A percentile compares a stretch with the other conserved stretches of the same genome.
Evolutionary conservation across 2,329 filamentous ascomycete genomes (phyloP).

Genomic region (Dryadomyces quercus-mongolicae): DNA sequence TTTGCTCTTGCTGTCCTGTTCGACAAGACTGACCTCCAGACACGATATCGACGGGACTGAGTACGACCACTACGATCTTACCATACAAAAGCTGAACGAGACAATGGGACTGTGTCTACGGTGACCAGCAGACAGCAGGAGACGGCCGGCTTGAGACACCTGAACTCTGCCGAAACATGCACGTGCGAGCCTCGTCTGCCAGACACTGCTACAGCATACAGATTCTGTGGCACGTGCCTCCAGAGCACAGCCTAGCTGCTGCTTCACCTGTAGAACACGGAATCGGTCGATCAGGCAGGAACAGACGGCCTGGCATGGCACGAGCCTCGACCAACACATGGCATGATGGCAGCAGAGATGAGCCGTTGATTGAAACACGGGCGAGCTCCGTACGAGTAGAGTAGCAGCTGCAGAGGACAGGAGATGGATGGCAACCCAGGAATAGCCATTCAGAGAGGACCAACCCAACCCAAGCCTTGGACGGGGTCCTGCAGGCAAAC

Average conservation of each 20-base stretch:
- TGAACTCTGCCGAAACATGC: neutral
- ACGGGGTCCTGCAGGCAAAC: neutral
- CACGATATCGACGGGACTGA: constrained; percentile 17
- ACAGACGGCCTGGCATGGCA: neutral
- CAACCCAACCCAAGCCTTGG: no score
- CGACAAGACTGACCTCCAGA: neutral
- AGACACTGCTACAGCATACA: no score
- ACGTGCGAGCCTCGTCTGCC: neutral
- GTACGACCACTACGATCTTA: constrained; percentile 55
- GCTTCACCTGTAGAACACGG: neutral
- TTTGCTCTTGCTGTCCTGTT: neutral
- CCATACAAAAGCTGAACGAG: constrained; percentile 61
- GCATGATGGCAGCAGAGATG: no score
- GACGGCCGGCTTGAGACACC: no score
- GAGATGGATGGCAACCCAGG: no score
- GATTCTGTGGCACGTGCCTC: no score
- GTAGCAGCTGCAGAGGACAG: no score
- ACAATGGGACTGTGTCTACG: constrained; percentile 56
- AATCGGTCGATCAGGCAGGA: neutral
- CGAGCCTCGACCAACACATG: neutral
- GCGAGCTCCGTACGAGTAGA: no score
- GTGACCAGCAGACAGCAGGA: constrained; percentile 17
- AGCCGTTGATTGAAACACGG: no score
- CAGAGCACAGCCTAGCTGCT: no score
- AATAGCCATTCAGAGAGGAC: neutral